These are phyloP conservation scores for Xylaria acuta DNA, from an alignment of 495 filamentous ascomycete genomes.

Conservation along the genomic window DNA sequence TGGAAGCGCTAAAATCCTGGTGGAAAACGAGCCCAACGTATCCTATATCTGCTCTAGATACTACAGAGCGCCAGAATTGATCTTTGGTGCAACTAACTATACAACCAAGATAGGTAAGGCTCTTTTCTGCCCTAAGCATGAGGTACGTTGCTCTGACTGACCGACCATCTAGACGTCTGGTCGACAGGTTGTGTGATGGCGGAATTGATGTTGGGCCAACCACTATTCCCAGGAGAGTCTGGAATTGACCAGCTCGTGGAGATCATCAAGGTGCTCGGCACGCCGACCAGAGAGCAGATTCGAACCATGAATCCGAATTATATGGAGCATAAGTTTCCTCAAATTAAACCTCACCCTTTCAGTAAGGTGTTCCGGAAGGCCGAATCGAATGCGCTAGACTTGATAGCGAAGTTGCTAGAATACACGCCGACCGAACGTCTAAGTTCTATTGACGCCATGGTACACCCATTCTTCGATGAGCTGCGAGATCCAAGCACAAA, in stretches of 20 bases:
- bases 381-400: constrained; percentile 87
- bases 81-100: constrained; percentile 99
- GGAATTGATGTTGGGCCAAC: constrained; percentile 97
- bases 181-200: constrained; percentile 99
- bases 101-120: constrained; percentile 97
- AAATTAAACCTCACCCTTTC: constrained; percentile 99
- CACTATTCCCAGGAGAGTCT: constrained; percentile 98
- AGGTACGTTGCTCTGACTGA: background rate
- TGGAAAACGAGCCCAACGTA: constrained; percentile 98
- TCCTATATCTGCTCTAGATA: constrained; percentile 99
- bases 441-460: constrained; percentile 94
- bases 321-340: constrained; percentile 99
- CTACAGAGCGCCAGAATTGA: constrained; percentile 96
- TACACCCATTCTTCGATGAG: constrained; percentile 98
- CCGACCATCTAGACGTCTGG: constrained; percentile 82
- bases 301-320: constrained; percentile 99
- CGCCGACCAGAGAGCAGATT: constrained; percentile 97
- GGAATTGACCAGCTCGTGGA: constrained; percentile 99
- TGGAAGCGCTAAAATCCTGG: constrained; percentile 97
- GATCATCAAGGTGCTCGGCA: constrained; percentile 99
- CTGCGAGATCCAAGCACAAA: constrained; percentile 85
- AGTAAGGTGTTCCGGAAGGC: constrained; percentile 98
- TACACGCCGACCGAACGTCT: constrained; percentile 97
- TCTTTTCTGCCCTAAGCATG: background rate
- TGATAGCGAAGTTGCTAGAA: constrained; percentile 92